Evolutionary conservation across 805 yeast genomes (phyloP).

Genomic region (Saccharomycopsis selenospora): DNA sequence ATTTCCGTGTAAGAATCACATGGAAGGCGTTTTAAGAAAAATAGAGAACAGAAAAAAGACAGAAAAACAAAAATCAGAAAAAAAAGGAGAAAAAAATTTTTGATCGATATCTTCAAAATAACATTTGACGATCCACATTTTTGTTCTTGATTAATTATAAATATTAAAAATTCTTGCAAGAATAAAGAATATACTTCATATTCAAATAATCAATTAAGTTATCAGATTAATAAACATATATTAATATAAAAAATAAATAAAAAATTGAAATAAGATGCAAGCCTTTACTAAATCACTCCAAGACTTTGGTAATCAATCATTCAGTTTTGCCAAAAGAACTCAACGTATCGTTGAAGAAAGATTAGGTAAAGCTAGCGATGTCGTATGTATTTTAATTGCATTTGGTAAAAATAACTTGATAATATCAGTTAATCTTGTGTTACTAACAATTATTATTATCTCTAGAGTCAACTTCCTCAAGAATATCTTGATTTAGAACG

Average conservation of each 20-base stretch:
- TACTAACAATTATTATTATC: not conserved
- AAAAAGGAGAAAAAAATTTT: too few relatives aligned
- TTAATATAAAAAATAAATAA: too few relatives aligned
- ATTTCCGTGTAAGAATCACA: not conserved
- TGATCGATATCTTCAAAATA: too few relatives aligned
- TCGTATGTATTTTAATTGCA: slow-evolving; percentile 25
- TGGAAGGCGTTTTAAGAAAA: not conserved
- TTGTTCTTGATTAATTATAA: too few relatives aligned
- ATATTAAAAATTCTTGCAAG: too few relatives aligned
- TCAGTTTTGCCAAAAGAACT: slow-evolving; percentile 71
- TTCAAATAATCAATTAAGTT: too few relatives aligned
- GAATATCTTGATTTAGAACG: slow-evolving; percentile 72
- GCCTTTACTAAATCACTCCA: slow-evolving; percentile 19
- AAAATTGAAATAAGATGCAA: not conserved
- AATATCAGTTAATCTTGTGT: not conserved
- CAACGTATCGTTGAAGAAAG: slow-evolving; percentile 71
- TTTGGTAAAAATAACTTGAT: slow-evolving; percentile 21
- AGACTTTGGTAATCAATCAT: slow-evolving; percentile 27
- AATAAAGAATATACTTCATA: too few relatives aligned
- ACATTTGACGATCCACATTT: too few relatives aligned
- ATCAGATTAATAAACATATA: too few relatives aligned
- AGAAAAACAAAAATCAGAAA: not conserved
- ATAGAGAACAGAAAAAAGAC: not conserved
- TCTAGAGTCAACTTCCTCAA: slow-evolving; percentile 64
- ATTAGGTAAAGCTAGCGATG: slow-evolving; percentile 74